A percentile compares a stretch with the other conserved stretches of the same genome.
Conservation (phyloP, 371 early-diverging fungal species). For the Mucor lusitanicus region DNA sequence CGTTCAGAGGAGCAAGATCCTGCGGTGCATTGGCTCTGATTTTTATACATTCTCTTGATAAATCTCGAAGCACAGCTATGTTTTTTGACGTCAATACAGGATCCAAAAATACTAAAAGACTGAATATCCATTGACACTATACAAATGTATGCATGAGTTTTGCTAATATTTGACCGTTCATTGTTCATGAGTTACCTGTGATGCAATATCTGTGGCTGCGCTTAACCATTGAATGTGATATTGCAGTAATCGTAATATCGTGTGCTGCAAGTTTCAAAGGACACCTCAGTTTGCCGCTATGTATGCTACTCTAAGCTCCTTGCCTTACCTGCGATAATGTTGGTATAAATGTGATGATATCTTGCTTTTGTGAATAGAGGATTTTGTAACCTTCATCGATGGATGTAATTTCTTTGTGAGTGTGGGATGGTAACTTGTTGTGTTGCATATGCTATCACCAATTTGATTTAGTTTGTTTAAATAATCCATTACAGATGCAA, state of each 20-base stretch:
- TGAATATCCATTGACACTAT: slow-evolving; percentile 38
- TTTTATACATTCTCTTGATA: slow-evolving; percentile 39
- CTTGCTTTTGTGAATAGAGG: slow-evolving; percentile 3
- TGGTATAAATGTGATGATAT: neutral
- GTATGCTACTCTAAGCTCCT: neutral
- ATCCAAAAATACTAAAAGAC: slow-evolving; percentile 39
- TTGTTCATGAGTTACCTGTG: slow-evolving; percentile 3
- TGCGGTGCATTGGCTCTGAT: slow-evolving; percentile 15
- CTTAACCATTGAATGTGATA: slow-evolving; percentile 37
- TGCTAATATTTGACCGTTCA: neutral
- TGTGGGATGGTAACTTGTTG: neutral
- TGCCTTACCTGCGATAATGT: slow-evolving; percentile 23
- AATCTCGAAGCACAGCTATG: slow-evolving; percentile 32
- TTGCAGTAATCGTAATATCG: slow-evolving; percentile 22
- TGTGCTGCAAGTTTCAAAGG: slow-evolving; percentile 10
- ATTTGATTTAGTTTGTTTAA: neutral
- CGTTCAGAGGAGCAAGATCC: slow-evolving; percentile 32
- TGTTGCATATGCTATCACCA: slow-evolving; percentile 16
- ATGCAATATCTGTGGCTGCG: slow-evolving; percentile 12
- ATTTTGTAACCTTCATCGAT: slow-evolving; percentile 7
- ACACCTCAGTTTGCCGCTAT: too few species aligned
- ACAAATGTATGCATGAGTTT: neutral
- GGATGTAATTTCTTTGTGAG: slow-evolving; percentile 15
- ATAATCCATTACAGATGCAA: neutral
- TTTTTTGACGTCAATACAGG: slow-evolving; percentile 42